Evolutionary conservation across 306 rosid genomes (phyloP).

Genomic region (Geum urbanum): DNA sequence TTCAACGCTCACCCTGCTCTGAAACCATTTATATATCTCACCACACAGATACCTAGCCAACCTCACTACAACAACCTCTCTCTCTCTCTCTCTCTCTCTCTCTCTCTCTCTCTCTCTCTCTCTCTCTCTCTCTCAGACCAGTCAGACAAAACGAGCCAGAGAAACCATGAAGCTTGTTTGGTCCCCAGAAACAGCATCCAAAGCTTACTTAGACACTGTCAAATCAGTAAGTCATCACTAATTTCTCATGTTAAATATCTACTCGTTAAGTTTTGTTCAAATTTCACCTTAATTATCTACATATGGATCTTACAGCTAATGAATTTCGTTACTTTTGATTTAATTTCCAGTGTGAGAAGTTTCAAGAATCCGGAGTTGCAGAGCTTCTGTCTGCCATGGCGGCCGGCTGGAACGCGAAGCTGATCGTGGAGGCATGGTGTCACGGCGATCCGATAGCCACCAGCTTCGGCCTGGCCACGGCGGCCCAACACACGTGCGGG

Average conservation of each 20-base stretch:
- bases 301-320: neutral
- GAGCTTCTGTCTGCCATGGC: constrained; percentile 89
- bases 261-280: neutral
- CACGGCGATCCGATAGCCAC: constrained; percentile 45
- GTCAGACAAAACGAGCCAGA: neutral
- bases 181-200: constrained; percentile 82
- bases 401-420: constrained; percentile 75
- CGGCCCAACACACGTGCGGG: constrained; percentile 71
- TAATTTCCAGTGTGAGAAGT: constrained; percentile 50
- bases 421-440: constrained; percentile 64
- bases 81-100: neutral
- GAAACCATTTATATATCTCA: neutral
- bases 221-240: constrained; percentile 51
- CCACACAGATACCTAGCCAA: neutral
- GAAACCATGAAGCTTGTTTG: constrained; percentile 75
- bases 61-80: neutral
- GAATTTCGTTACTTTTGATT: neutral
- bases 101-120: neutral
- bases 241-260: too few species aligned
- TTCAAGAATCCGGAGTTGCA: constrained; percentile 61
- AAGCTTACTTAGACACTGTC: constrained; percentile 73
- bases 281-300: neutral
- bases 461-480: constrained; percentile 71
- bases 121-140: constrained; percentile 9
- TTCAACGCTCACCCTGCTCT: constrained; percentile 6